Evolutionary conservation across 306 rosid species (phyloP).

Genomic region (Inga leiocalycina): DNA sequence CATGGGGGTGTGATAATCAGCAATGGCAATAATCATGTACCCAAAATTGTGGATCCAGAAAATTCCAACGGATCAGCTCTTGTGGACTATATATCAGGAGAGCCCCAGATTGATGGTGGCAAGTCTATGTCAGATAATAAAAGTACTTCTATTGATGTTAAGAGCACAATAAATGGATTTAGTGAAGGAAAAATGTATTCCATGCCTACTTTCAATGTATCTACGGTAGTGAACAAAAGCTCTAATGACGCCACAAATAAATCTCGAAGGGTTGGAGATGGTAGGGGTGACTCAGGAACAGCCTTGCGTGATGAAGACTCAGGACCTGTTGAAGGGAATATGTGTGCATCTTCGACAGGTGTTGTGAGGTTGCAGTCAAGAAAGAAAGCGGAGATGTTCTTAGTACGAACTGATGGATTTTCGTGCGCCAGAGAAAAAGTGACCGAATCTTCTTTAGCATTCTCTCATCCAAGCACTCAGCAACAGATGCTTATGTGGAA

Average conservation of each 20-base stretch:
- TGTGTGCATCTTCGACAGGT: constrained; percentile 98
- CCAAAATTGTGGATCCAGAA: constrained; percentile 43
- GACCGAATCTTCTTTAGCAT: constrained; percentile 96
- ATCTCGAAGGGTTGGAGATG: constrained; percentile 40
- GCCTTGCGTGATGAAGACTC: constrained; percentile 53
- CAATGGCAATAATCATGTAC: constrained; percentile 35
- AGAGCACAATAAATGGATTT: constrained; percentile 46
- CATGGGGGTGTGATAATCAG: constrained; percentile 32
- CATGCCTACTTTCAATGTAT: constrained; percentile 28
- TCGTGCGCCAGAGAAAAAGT: constrained; percentile 97
- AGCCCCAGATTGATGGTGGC: constrained; percentile 38
- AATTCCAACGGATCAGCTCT: constrained; percentile 43
- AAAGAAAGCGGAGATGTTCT: constrained; percentile 98
- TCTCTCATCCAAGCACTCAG: constrained; percentile 96
- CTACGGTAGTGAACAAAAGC: constrained; percentile 35
- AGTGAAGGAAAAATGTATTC: constrained; percentile 41
- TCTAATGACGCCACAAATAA: constrained; percentile 40
- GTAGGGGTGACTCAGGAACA: constrained; percentile 43
- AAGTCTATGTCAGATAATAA: constrained; percentile 42
- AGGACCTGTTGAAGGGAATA: constrained; percentile 68
- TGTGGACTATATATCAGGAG: constrained; percentile 42
- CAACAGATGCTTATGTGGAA: constrained; percentile 99
- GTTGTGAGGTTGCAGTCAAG: constrained; percentile 98
- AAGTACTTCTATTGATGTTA: constrained; percentile 46
- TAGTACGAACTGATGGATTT: constrained; percentile 96